phyloP scores from a whole-genome alignment of 306 rosid genomes.

The Styphnolobium japonicum region DNA sequence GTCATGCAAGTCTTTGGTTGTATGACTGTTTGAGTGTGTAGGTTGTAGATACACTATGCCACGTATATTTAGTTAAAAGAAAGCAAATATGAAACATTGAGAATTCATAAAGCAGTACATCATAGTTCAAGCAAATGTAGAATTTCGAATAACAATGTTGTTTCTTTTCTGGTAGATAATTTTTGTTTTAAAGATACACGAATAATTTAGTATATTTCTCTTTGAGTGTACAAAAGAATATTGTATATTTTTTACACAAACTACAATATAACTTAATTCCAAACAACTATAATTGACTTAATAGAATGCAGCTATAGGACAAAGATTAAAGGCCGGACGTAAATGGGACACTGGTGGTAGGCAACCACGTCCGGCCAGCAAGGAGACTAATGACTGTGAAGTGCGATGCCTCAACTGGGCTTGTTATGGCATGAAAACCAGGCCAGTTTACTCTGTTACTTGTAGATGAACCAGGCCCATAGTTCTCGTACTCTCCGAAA shows the following conservation, averaged over 20 bases:
- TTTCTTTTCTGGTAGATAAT: not conserved
- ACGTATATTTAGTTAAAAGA: no score
- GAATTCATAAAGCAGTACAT: no score
- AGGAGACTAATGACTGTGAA: slow-evolving; percentile 61
- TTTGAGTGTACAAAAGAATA: slow-evolving; percentile 28
- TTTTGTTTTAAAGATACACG: not conserved
- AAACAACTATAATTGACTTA: not conserved
- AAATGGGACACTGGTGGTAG: slow-evolving; percentile 67
- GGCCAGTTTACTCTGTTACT: slow-evolving; percentile 55
- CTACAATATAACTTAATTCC: not conserved
- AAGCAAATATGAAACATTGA: no score
- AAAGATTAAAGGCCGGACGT: slow-evolving; percentile 37
- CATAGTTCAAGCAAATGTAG: not conserved
- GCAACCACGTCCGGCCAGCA: slow-evolving; percentile 69
- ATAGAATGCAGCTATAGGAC: not conserved
- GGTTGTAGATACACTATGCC: no score
- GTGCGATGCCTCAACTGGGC: slow-evolving; percentile 40
- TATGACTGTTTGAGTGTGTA: no score
- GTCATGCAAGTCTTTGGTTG: no score
- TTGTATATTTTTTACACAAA: not conserved
- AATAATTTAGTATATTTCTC: not conserved
- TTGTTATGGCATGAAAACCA: slow-evolving; percentile 59
- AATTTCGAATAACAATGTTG: not conserved
- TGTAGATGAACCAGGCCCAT: slow-evolving; percentile 67
- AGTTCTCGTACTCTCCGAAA: slow-evolving; percentile 62